These are phyloP conservation scores for Sedum album DNA, from an alignment of 164 flowering plant species.

Conservation along the genomic window DNA sequence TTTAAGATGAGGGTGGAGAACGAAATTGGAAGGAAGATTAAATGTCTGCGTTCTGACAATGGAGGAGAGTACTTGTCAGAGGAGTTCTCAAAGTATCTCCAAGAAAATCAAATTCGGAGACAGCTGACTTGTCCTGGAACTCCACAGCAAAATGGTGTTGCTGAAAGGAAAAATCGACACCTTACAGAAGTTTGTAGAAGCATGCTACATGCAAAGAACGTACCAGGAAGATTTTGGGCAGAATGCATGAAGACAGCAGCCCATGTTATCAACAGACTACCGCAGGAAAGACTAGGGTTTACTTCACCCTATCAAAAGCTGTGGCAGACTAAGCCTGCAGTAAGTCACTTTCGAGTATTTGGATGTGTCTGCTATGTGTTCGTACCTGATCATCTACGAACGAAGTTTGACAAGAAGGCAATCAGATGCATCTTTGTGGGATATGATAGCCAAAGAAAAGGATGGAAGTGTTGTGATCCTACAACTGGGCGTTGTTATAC, in stretches of 20 bases:
- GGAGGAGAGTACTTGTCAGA: neutral
- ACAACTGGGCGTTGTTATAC: neutral
- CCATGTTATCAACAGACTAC: neutral
- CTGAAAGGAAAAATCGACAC: slow-evolving; percentile 5
- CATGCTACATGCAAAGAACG: slow-evolving; percentile 18
- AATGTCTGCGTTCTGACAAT: slow-evolving; percentile 12
- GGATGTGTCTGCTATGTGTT: slow-evolving; percentile 5
- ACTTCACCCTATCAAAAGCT: neutral
- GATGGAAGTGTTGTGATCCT: slow-evolving; percentile 3
- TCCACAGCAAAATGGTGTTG: slow-evolving; percentile 10
- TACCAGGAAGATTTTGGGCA: slow-evolving; percentile 15
- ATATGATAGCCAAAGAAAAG: neutral
- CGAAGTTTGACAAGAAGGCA: neutral
- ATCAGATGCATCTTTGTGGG: neutral
- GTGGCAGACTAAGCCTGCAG: neutral
- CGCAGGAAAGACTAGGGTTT: neutral
- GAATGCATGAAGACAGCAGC: slow-evolving; percentile 6
- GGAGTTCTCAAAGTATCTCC: neutral
- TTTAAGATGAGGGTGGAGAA: too few species aligned
- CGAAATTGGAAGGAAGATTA: neutral
- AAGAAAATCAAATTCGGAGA: neutral
- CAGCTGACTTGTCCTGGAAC: neutral
- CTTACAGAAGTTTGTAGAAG: slow-evolving; percentile 11
- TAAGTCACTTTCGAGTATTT: neutral
- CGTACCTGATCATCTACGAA: neutral